Base-by-base conservation (phyloP, 2,329 filamentous ascomycete genomes). In the Phoma sp. region DNA sequence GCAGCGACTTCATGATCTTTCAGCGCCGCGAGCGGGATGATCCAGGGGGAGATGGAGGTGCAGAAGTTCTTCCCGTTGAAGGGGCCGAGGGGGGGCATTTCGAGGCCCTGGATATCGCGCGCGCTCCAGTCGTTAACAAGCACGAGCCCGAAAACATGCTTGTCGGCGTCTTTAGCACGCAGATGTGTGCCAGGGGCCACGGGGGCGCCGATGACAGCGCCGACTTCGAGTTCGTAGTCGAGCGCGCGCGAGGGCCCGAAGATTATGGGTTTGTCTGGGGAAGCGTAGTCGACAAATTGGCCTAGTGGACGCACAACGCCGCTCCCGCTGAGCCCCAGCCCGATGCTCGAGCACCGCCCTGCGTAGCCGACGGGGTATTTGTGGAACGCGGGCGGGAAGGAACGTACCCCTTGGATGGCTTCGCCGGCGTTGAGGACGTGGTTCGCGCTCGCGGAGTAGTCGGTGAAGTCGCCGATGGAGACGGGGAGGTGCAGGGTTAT, bases 111-210 rank as follows among this genome's bases (percentile, higher is more conserved):
- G 18, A 88, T 83, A 64, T 88, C 85, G n/a, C 85, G 76, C 18
- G 84, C 82, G 14, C 55, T 82, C 85, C 85, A 88, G 57, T 88
- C 85, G 58, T 88, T 88, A 10, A 88, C 63, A 33, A 88, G 69
- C 0, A 85, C 80, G n/a, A 86, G 75, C 0, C 86, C 85, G 65
- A 88, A 87, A 13, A 87, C 83, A 59, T 87, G 82, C 0, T 83
- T 77, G 13, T 75, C 71, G 0, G 78, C 78, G 5, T 79, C 66
- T 13, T 64, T 64, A n/a, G 79, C 76, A 7, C 74, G 57, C 23
- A 81, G 66, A 0, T 62, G 60, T 1, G 73, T 58, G 0, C 79
- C 78, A 7, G 71, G 68, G 1, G 71, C 61, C 0, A 80, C 62
- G 0, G 79, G 77, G 8, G 70, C 68, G 7, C 75, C 76, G 7